Percentiles rank a stretch among this genome's conserved stretches.
phyloP scores from a whole-genome alignment of 2,329 filamentous ascomycete genomes.

The Colletotrichum simmondsii region DNA sequence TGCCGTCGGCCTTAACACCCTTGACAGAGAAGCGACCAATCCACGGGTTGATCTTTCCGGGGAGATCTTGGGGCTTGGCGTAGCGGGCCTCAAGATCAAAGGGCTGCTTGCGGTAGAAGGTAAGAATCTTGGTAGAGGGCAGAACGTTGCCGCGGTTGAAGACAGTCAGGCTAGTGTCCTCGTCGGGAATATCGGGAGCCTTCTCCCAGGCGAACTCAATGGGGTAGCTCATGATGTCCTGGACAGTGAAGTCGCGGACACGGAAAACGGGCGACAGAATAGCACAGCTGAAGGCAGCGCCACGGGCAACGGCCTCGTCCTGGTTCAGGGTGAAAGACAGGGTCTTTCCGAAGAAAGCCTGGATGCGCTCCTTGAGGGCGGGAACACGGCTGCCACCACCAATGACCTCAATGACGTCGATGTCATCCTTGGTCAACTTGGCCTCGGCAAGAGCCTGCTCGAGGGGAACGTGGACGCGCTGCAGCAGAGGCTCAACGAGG shows the following conservation, averaged over 20 bases:
- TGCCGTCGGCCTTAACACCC: conserved; percentile 91
- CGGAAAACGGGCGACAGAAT: conserved; percentile 98
- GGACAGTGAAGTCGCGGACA: conserved; percentile 96
- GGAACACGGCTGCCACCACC: conserved; percentile 96
- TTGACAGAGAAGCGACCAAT: conserved; percentile 98
- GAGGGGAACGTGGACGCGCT: conserved; percentile 77
- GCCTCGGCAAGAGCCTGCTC: conserved; percentile 96
- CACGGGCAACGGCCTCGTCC: conserved; percentile 95
- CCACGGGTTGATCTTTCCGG: conserved; percentile 92
- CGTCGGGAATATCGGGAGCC: conserved; percentile 96
- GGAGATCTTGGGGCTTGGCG: conserved; percentile 84
- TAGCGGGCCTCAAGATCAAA: conserved; percentile 98
- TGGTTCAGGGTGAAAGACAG: conserved; percentile 98
- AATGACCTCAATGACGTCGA: conserved; percentile 92
- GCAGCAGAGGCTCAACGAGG: conserved; percentile 85
- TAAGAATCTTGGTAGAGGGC: conserved; percentile 98
- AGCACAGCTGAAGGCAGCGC: conserved; percentile 96
- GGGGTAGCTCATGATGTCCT: conserved; percentile 97
- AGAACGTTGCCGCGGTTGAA: conserved; percentile 98
- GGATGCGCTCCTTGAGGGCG: conserved; percentile 88
- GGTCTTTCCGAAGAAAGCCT: conserved; percentile 89
- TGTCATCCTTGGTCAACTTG: conserved; percentile 90
- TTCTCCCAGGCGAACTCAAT: conserved; percentile 99
- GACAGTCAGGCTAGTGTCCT: conserved; percentile 96
- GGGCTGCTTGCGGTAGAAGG: conserved; percentile 97